A percentile compares a stretch with the other conserved stretches of the same genome.
These are phyloP conservation scores for Aphanomyces cochlioides DNA, from an alignment of 352 stramenopile genomes.

Conservation along the genomic window DNA sequence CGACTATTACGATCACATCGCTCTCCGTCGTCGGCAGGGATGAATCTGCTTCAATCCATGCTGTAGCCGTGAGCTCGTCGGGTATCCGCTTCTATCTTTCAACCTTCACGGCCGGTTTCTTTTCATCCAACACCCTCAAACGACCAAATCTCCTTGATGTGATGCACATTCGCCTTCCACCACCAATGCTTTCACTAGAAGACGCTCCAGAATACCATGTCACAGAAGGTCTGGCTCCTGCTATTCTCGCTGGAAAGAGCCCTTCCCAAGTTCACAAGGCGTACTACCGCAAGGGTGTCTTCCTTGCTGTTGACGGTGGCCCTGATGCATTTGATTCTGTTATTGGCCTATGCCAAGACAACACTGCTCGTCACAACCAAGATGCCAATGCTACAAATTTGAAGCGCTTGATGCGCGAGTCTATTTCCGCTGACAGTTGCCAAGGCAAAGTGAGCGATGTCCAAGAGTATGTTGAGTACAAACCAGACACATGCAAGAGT, in stretches of 20 bases:
- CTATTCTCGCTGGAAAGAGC: slow-evolving; percentile 72
- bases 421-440: slow-evolving; percentile 67
- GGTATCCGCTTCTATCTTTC: slow-evolving; percentile 94
- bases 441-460: slow-evolving; percentile 83
- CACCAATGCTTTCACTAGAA: slow-evolving; percentile 57
- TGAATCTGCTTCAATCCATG: slow-evolving; percentile 81
- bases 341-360: slow-evolving; percentile 67
- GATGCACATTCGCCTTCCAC: slow-evolving; percentile 75
- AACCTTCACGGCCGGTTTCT: slow-evolving; percentile 61
- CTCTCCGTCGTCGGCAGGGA: slow-evolving; percentile 57
- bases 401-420: slow-evolving; percentile 71
- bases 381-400: slow-evolving; percentile 33
- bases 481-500: slow-evolving; percentile 30
- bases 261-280: slow-evolving; percentile 71
- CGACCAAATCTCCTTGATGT: slow-evolving; percentile 68
- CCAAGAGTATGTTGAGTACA: slow-evolving; percentile 47
- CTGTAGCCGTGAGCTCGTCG: slow-evolving; percentile 90
- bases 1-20: slow-evolving; percentile 61
- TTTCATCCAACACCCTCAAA: slow-evolving; percentile 41
- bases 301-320: slow-evolving; percentile 69
- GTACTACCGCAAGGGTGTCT: slow-evolving; percentile 75
- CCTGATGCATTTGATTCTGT: slow-evolving; percentile 78
- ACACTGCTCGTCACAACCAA: slow-evolving; percentile 56
- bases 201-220: slow-evolving; percentile 80
- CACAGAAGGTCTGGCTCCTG: slow-evolving; percentile 84